Conservation (phyloP, 202 grass and related monocot species). For the Musa balbisiana region DNA sequence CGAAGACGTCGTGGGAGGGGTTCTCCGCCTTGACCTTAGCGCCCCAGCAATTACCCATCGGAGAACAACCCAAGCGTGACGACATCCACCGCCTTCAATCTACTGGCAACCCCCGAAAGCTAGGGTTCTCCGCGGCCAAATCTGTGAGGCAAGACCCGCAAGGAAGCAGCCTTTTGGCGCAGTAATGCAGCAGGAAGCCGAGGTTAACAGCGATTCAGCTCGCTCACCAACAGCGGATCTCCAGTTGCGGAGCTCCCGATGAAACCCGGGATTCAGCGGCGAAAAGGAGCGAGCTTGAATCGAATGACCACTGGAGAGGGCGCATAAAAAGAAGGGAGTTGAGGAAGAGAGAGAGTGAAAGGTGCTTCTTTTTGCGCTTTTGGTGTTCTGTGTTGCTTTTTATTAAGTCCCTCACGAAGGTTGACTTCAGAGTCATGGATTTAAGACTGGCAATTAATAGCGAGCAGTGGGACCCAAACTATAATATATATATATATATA, state of each 20-base stretch:
- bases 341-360: neutral
- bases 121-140: neutral
- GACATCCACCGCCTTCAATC: neutral
- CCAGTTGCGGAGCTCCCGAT: neutral
- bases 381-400: neutral
- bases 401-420: neutral
- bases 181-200: neutral
- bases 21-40: neutral
- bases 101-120: neutral
- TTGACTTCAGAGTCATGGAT: neutral
- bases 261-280: neutral
- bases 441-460: too few species aligned
- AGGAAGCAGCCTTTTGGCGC: neutral
- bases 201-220: neutral
- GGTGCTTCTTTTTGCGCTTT: neutral
- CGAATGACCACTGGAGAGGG: neutral
- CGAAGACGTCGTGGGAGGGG: neutral
- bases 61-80: neutral
- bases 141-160: neutral
- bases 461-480: too few species aligned
- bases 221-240: neutral
- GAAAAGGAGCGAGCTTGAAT: neutral
- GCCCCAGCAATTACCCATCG: conserved; percentile 5
- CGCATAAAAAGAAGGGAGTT: neutral
- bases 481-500: too few species aligned